phyloP scores from a whole-genome alignment of 352 stramenopile genomes.

The Phytophthora cactorum region DNA sequence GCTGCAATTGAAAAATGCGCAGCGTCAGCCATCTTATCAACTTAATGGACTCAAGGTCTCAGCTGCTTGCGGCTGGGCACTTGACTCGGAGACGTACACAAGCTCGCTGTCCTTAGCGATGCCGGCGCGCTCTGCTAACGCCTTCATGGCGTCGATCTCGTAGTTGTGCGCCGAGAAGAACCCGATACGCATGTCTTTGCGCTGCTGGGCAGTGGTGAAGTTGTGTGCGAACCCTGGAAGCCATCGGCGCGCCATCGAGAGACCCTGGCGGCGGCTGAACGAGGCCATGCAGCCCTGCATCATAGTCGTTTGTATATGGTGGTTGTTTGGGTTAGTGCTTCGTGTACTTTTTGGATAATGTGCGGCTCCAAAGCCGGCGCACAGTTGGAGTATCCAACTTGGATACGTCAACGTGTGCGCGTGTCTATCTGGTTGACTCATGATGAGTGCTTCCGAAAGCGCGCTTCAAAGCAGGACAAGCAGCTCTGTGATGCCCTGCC shows the following conservation, averaged over 20 bases:
- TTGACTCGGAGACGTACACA: slow-evolving; percentile 51
- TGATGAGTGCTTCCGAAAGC: no score
- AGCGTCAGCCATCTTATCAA: not conserved
- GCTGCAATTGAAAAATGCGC: slow-evolving; percentile 14
- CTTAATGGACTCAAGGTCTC: not conserved
- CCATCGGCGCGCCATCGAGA: slow-evolving; percentile 23
- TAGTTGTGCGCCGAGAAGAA: slow-evolving; percentile 83
- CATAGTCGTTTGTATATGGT: not conserved
- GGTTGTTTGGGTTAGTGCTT: slow-evolving; percentile 1
- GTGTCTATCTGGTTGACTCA: no score
- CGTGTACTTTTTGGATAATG: slow-evolving; percentile 20
- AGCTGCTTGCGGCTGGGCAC: slow-evolving; percentile 36
- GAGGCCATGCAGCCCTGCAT: slow-evolving; percentile 23
- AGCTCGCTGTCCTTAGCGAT: slow-evolving; percentile 42
- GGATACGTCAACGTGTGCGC: no score
- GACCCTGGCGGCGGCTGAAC: slow-evolving; percentile 11
- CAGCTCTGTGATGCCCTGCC: no score
- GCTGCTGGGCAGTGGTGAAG: slow-evolving; percentile 18
- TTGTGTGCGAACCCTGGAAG: slow-evolving; percentile 19
- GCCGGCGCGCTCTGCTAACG: slow-evolving; percentile 47
- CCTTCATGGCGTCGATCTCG: slow-evolving; percentile 67
- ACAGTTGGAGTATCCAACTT: no score
- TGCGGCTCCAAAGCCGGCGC: not conserved
- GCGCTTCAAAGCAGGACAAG: no score
- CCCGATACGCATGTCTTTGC: slow-evolving; percentile 64